Evolutionary conservation across 2,329 filamentous ascomycete genomes (phyloP), one percentile per base, ranked within the genome.

Genomic region (Ascochyta clinopodiicola): DNA sequence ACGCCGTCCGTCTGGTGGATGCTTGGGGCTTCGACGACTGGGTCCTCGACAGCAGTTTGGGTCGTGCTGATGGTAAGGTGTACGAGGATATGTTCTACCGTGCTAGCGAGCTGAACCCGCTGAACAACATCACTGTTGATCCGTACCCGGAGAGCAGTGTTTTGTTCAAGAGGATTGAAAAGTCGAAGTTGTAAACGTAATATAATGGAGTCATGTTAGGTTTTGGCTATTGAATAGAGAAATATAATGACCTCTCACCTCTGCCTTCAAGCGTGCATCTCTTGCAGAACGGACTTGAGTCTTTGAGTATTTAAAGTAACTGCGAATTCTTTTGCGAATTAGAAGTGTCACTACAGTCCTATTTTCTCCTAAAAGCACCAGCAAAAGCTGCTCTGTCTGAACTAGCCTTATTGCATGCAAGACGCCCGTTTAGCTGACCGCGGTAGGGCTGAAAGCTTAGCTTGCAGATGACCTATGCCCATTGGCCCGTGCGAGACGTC

Each of bases 1-100:
- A 92, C 69, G 88, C 89, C 0, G 81, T 92, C 13, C 76, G 84
- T 10, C 77, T 92, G 10, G 89, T 91, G 0, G 89, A 92, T 67
- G 80, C 87, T 0, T 92, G 89, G 90, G 84, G 85, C 57, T 90
- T 92, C 75, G 86, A 89, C 1, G 89, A 92, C 70, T 92, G 88
- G 88, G 87, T 90, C 65, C 81, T 92, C 2, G 89, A 92, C 70
- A 88, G 84, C 64, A 86, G 84, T 54, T 73, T 92, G 35, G 89
- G 90, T 1, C 80, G 88, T 1, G 84, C 83, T 38, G 89, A 92
- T 57, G 89, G 90, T 19, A 87, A 88, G 66, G 89, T 92, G 1
- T 92, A 92, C 64, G 87, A 90, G 72, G 89, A 92, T 65, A 81
- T 92, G 79, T 92, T 92, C 77, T 79, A 86, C 67, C 79, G 89